phyloP scores from a whole-genome alignment of 805 yeast species.

The Myxozyma lipomycoides region DNA sequence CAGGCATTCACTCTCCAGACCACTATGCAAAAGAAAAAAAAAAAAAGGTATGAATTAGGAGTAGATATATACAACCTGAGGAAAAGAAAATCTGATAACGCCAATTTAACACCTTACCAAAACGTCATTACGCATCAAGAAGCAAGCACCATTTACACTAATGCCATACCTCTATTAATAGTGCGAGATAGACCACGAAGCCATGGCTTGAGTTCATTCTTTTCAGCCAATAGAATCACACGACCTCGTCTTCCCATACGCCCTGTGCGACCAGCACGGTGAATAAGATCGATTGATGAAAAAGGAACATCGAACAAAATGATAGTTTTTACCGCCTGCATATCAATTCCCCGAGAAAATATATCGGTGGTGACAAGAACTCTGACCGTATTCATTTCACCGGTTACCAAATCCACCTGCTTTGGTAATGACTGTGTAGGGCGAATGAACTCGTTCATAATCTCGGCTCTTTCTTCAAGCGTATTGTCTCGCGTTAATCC shows the following conservation, averaged over 20 bases:
- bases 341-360: slow-evolving; percentile 85
- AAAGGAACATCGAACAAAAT: slow-evolving; percentile 81
- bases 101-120: background rate
- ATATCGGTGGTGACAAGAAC: slow-evolving; percentile 85
- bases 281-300: slow-evolving; percentile 79
- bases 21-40: too few relatives aligned
- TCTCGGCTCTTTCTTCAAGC: slow-evolving; percentile 54
- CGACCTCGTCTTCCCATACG: slow-evolving; percentile 86
- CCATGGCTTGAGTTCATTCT: slow-evolving; percentile 36
- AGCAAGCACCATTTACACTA: slow-evolving; percentile 31
- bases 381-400: slow-evolving; percentile 44
- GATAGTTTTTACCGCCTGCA: slow-evolving; percentile 74
- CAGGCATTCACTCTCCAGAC: background rate
- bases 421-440: slow-evolving; percentile 45
- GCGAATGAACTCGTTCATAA: slow-evolving; percentile 59
- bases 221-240: slow-evolving; percentile 73
- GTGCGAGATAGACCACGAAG: slow-evolving; percentile 62
- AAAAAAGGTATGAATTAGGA: background rate
- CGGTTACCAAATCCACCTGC: slow-evolving; percentile 28
- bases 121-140: slow-evolving; percentile 1
- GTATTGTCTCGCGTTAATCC: slow-evolving; percentile 66
- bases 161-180: slow-evolving; percentile 47
- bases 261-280: slow-evolving; percentile 92
- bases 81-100: background rate
- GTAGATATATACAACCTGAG: background rate